Conservation (phyloP, 768 basidiomycete genomes). For the Lactarius hatsudake region DNA sequence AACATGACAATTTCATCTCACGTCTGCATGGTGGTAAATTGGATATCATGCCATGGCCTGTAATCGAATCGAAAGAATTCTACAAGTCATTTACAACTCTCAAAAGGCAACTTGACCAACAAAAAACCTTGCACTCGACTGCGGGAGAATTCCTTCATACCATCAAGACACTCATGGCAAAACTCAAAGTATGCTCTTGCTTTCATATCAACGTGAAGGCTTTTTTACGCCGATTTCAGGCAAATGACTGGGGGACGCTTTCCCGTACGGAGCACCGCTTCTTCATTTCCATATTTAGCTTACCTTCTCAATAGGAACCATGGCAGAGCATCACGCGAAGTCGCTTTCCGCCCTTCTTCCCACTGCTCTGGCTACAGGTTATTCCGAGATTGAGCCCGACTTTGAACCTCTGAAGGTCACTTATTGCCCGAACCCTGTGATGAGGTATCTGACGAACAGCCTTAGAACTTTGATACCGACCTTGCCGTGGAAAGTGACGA, state of each 20-base stretch:
- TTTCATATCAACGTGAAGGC: neutral
- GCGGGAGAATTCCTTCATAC: slow-evolving; percentile 54
- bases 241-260: slow-evolving; percentile 61
- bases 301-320: slow-evolving; percentile 39
- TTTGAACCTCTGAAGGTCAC: slow-evolving; percentile 49
- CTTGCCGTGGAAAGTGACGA: slow-evolving; percentile 38
- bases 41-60: slow-evolving; percentile 54
- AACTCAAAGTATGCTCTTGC: slow-evolving; percentile 46
- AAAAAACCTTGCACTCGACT: slow-evolving; percentile 45
- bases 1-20: slow-evolving; percentile 59
- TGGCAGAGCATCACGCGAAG: slow-evolving; percentile 44
- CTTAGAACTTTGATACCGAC: slow-evolving; percentile 54
- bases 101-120: slow-evolving; percentile 47
- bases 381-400: slow-evolving; percentile 44
- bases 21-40: slow-evolving; percentile 53
- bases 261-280: slow-evolving; percentile 44
- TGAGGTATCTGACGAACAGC: neutral
- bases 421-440: neutral
- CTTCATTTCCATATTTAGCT: neutral
- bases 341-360: slow-evolving; percentile 40
- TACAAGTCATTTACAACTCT: slow-evolving; percentile 50
- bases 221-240: slow-evolving; percentile 34
- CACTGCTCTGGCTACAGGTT: slow-evolving; percentile 47
- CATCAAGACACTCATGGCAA: slow-evolving; percentile 64
- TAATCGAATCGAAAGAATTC: slow-evolving; percentile 46